A percentile compares a stretch with the other conserved stretches of the same genome.
phyloP scores from a whole-genome alignment of 352 stramenopile genomes.

The Globisporangium camurandrum region DNA sequence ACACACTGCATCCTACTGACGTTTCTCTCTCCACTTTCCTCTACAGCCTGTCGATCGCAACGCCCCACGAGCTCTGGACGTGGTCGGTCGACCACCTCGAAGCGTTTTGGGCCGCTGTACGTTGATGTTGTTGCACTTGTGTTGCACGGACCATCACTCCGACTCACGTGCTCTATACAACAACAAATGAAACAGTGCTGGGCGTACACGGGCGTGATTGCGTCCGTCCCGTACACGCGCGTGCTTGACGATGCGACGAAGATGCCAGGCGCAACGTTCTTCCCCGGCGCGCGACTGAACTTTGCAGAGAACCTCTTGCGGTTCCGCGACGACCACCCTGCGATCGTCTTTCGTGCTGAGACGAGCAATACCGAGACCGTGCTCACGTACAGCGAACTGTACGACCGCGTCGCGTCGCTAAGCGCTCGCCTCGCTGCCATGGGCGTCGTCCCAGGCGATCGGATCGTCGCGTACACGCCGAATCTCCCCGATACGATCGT shows the following conservation, averaged over 20 bases:
- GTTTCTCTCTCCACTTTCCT: too few relatives aligned
- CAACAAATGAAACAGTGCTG: slow-evolving; percentile 26
- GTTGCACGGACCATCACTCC: neutral
- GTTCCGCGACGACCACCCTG: slow-evolving; percentile 60
- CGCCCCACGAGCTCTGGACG: slow-evolving; percentile 50
- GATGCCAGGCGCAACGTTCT: slow-evolving; percentile 73
- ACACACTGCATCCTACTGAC: neutral
- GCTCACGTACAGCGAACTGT: slow-evolving; percentile 64
- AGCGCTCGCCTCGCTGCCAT: slow-evolving; percentile 32
- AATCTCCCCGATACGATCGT: slow-evolving; percentile 68
- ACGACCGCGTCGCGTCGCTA: slow-evolving; percentile 43
- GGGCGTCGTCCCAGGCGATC: slow-evolving; percentile 44
- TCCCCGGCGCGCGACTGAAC: slow-evolving; percentile 52
- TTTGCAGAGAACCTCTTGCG: slow-evolving; percentile 72
- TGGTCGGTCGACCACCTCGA: slow-evolving; percentile 68
- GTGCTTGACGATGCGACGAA: slow-evolving; percentile 55
- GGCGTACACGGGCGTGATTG: slow-evolving; percentile 63
- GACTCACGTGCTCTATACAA: neutral
- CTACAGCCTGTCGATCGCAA: slow-evolving; percentile 19
- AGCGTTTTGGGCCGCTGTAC: slow-evolving; percentile 48
- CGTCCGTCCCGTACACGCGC: slow-evolving; percentile 41
- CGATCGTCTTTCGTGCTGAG: slow-evolving; percentile 71
- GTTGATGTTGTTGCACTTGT: neutral
- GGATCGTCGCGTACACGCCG: slow-evolving; percentile 59
- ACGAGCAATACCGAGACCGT: slow-evolving; percentile 46